Evolutionary conservation across 2,329 filamentous ascomycete species (phyloP).

Genomic region (Alternaria sp.): DNA sequence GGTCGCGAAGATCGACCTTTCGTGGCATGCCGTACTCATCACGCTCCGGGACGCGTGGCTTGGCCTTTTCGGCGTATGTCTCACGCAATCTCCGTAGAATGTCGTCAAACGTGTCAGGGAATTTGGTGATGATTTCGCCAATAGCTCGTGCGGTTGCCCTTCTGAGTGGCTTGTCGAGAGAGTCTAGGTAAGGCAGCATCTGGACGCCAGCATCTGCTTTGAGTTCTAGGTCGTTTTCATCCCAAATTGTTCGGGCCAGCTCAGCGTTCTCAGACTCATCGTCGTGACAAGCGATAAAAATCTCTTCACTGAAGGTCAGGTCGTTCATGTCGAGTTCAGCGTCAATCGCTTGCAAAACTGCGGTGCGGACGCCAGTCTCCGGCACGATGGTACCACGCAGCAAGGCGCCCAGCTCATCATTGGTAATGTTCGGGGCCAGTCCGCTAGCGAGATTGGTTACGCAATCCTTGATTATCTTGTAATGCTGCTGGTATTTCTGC

Average conservation of each 20-base stretch:
- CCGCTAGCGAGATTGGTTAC: conserved; percentile 84
- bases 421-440: conserved; percentile 79
- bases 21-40: conserved; percentile 95
- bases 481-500: conserved; percentile 89
- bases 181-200: conserved; percentile 80
- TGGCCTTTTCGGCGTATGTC: conserved; percentile 78
- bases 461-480: conserved; percentile 93
- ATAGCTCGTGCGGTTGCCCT: conserved; percentile 82
- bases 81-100: conserved; percentile 71
- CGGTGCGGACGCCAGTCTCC: conserved; percentile 79
- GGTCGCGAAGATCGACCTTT: conserved; percentile 85
- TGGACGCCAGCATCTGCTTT: conserved; percentile 68
- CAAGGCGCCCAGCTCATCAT: conserved; percentile 76
- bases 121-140: conserved; percentile 71
- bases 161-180: conserved; percentile 79
- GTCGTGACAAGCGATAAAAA: conserved; percentile 94
- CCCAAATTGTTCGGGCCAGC: conserved; percentile 88
- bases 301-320: conserved; percentile 81
- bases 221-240: conserved; percentile 82
- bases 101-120: conserved; percentile 65
- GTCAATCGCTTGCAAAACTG: conserved; percentile 87
- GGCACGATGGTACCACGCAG: conserved; percentile 79
- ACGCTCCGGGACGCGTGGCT: conserved; percentile 80
- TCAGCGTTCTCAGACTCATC: conserved; percentile 86
- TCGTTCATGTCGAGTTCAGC: conserved; percentile 92